Evolutionary conservation across 768 basidiomycete species (phyloP), one percentile per base, ranked within the genome.

Genomic region (Lyophyllum decastes): DNA sequence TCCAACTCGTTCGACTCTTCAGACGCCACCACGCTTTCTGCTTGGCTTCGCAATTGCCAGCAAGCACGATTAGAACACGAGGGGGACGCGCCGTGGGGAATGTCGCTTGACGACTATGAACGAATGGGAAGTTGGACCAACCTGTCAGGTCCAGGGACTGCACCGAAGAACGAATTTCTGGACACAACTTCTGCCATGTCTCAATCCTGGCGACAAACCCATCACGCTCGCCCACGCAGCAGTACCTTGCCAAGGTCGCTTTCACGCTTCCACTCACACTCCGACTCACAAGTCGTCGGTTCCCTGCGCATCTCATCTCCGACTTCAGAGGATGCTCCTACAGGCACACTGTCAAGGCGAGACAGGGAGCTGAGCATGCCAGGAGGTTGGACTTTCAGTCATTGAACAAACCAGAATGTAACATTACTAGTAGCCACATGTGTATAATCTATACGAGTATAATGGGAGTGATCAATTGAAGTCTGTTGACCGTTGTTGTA

Each of bases 91-190:
- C 64, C 60, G 7, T 64, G 65, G 26, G 69, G 70, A 48, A 76
- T 82, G 68, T 70, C 73, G n/a, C 60, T 82, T 38, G 78, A 75
- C 49, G 76, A 82, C 40, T 82, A 83, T 55, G 82, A 83, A 58
- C 68, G 70, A 34, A 65, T 61, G 52, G 82, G 82, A 2, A 82
- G 82, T 57, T 82, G 82, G 82, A 69, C 73, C n/a, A 66, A 72
- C 51, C 52, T 55, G 49, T 14, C 57, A 52, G 48, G 59, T 64
- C 46, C 68, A 38, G 14, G 14, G 35, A 12, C 35, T 59, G 50
- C 61, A 65, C 41, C 45, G 40, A 26, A 41, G n/a, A 40, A 52
- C 38, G 45, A 56, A 25, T 41, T 5, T 7, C 40, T 41, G 4
- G n/a, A 17, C 25, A 24, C 46, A 10, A 6, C 19, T n/a, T 8